phyloP scores from a whole-genome alignment of 352 stramenopile genomes.

The Globisporangium mamillatum region DNA sequence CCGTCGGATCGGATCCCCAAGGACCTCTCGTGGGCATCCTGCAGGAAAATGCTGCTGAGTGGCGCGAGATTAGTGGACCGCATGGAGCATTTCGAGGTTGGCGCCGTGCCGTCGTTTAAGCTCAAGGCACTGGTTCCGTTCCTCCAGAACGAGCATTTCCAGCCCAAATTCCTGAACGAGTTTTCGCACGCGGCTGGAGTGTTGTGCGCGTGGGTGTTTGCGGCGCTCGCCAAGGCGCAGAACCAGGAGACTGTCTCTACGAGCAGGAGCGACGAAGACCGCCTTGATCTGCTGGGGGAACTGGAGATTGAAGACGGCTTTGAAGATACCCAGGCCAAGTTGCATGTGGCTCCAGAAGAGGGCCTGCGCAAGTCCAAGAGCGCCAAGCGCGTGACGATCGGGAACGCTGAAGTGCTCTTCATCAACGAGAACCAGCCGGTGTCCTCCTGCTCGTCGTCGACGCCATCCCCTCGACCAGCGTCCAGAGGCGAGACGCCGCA shows the following conservation, averaged over 20 bases:
- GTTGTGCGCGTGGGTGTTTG: constrained; percentile 69
- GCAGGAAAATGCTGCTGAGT: constrained; percentile 59
- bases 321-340: constrained; percentile 15
- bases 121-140: constrained; percentile 73
- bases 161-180: constrained; percentile 54
- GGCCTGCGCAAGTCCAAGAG: constrained; percentile 23
- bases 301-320: constrained; percentile 52
- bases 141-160: constrained; percentile 68
- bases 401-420: constrained; percentile 60
- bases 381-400: constrained; percentile 60
- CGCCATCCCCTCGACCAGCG: constrained; percentile 16
- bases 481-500: constrained; percentile 5
- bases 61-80: constrained; percentile 48
- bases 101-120: constrained; percentile 55
- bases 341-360: constrained; percentile 7
- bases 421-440: constrained; percentile 73
- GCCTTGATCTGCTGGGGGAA: constrained; percentile 47
- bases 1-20: constrained; percentile 67
- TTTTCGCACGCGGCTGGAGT: constrained; percentile 48
- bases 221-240: constrained; percentile 34
- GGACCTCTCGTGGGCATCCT: constrained; percentile 65
- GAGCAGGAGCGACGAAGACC: constrained; percentile 42
- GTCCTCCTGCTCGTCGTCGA: not conserved
- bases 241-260: constrained; percentile 26
- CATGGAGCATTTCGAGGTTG: constrained; percentile 38